Evolutionary conservation across 164 flowering plant genomes (phyloP), one percentile per base, ranked within the genome.

Genomic region (Annona squamosa): DNA sequence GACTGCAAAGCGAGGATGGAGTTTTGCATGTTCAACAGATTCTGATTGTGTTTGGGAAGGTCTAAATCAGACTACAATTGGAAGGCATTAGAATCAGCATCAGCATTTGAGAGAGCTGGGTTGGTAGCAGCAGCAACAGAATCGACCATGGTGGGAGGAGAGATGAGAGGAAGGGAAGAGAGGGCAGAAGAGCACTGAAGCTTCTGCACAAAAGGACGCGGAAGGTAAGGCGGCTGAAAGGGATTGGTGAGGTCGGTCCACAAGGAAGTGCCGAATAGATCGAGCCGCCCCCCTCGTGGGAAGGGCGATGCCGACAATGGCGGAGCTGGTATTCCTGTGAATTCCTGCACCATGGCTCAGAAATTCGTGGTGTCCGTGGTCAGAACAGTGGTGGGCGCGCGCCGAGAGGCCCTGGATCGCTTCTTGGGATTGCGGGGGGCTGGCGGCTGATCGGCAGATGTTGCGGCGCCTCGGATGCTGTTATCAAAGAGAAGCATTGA

Each of bases 271-370:
- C 78, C 77, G 52, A 90, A 85, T 47, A 87, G 83, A 79, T 88
- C 91, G 57, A 90, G 62, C 63, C 90, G 78, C 62, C 68, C 71
- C 57, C 68, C 71, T 0, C 92, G 85, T 16, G 85, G 75, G 75
- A 74, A 82, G 1, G 84, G 66, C 3, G 88, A 76, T 37, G 82
- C 82, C 0, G 92, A 77, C 65, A 89, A 88, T 0, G 96, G 93
- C 3, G 91, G 88, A 0, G 89, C 79, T 0, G 95, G 91, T 46
- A 90, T 86, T 0, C 95, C 95, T 0, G 95, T 90, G 80, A 86
- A 90, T 65, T 90, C 92, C 52, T 90, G 95, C 71, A 90, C 95
- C 95, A 90, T 90, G 64, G 89, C 87, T 48, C 95, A 74, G 72
- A 90, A 90, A 73, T 90, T 90, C 3, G 91, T 73, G 0, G 92